Evolutionary conservation across 2,329 filamentous ascomycete genomes (phyloP), one percentile per base, ranked within the genome.

Genomic region (Westerdykella aurantiaca): DNA sequence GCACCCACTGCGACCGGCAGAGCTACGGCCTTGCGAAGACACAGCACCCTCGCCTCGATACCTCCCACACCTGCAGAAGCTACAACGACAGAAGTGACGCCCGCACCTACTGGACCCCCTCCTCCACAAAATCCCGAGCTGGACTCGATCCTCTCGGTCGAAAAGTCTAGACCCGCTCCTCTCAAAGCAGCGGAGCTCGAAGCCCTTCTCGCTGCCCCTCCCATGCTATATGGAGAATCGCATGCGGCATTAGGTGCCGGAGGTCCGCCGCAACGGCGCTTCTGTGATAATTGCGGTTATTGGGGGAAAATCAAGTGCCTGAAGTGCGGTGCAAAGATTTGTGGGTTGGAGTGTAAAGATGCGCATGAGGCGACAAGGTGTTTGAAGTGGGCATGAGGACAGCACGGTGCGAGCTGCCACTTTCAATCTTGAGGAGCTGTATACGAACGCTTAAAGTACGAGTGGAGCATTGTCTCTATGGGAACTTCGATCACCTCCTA

Each of bases 201-300:
- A 43, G 75, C 74, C 37, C 70, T 90, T 40, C 69, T 89, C 41
- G 70, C 75, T 17, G 78, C 77, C 6, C 80, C 84, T 41, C 80
- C 85, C 38, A 68, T 89, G 42, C 81, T 73, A 31, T 90, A 88
- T 65, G 72, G 77, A 38, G 83, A 86, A 53, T 81, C 82, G 37
- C 66, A 70, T 45, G 68, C 63, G 13, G 66, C 63, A 4, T 67
- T 72, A 16, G 67, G 70, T 12, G 57, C 68, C 5, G 55, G 56
- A 13, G 68, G 61, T 9, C 82, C 84, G 2, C 71, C 72, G 38
- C 67, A 69, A 42, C 73, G 85, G 46, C 70, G 72, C 31, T 91
- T 90, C 64, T 91, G 86, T 67, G 83, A 84, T 60, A 80, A 88
- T 25, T 91, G 86, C 60, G 86, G 86, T 12, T 90, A 89, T 67